Conservation (phyloP, 805 yeast genomes). For the Candida glaebosa region DNA sequence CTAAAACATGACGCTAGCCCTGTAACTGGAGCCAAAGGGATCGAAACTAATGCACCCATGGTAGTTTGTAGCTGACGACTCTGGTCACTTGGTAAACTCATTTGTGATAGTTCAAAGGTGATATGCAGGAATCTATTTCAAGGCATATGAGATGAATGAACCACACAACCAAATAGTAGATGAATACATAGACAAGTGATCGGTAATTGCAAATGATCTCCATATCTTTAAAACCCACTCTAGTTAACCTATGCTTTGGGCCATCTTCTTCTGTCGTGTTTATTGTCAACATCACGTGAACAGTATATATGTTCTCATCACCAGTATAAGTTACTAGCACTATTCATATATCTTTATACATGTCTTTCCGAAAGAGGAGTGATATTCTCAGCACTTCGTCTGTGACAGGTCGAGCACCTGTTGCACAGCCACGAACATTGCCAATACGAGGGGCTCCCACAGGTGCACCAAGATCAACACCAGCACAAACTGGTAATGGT, state of each 20-base stretch:
- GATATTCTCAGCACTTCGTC: slow-evolving; percentile 27
- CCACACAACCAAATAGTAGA: too few species aligned
- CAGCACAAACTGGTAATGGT: slow-evolving; percentile 2
- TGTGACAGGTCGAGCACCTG: slow-evolving; percentile 7
- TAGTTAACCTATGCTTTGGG: too few species aligned
- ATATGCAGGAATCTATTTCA: neutral
- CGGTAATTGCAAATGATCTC: too few species aligned
- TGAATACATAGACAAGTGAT: too few species aligned
- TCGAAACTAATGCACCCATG: slow-evolving; percentile 70
- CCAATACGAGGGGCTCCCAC: slow-evolving; percentile 7
- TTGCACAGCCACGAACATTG: slow-evolving; percentile 6
- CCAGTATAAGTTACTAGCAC: too few species aligned
- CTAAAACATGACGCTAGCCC: slow-evolving; percentile 71
- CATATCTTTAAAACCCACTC: too few species aligned
- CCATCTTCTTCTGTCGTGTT: too few species aligned
- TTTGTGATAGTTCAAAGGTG: too few species aligned
- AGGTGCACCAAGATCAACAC: neutral
- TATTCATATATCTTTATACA: slow-evolving; percentile 9
- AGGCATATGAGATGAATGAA: too few species aligned
- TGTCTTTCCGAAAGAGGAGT: slow-evolving; percentile 44
- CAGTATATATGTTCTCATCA: neutral
- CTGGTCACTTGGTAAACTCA: neutral
- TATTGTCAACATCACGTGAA: neutral
- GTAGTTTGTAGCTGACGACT: neutral
- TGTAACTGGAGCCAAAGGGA: slow-evolving; percentile 63